A percentile compares a stretch with the other conserved stretches of the same genome.
phyloP scores from a whole-genome alignment of 148 eudicot species.

The Spergularia marina region DNA sequence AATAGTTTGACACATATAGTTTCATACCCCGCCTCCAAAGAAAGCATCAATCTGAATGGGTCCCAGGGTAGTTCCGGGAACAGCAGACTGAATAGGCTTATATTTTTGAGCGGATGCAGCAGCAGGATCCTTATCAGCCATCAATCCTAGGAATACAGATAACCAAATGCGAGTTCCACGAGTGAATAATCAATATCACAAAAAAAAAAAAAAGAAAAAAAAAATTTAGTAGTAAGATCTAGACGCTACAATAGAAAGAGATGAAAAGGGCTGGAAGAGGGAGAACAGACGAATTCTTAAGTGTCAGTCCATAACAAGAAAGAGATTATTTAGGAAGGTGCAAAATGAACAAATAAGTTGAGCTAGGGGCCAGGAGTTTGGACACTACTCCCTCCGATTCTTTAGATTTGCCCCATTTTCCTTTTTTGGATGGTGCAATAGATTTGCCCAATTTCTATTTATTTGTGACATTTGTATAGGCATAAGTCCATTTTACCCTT shows the following conservation, averaged over 20 bases:
- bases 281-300: background rate
- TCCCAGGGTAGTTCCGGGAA: constrained; percentile 98
- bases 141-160: constrained; percentile 42
- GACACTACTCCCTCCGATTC: background rate
- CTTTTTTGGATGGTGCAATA: no score
- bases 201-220: background rate
- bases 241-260: background rate
- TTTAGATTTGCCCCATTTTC: no score
- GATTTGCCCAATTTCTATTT: no score
- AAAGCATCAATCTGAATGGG: constrained; percentile 89
- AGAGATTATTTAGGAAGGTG: background rate
- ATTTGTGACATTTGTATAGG: no score
- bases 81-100: constrained; percentile 98
- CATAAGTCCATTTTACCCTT: no score
- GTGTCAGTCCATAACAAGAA: background rate
- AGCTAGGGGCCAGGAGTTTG: background rate
- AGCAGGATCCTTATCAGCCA: constrained; percentile 87
- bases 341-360: background rate
- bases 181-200: background rate
- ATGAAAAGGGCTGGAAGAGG: background rate
- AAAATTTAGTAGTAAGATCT: background rate
- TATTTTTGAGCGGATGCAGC: constrained; percentile 84
- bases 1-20: background rate
- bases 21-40: constrained; percentile 87
- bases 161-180: constrained; percentile 1